Percentiles rank a stretch among this genome's conserved stretches.
Conservation (phyloP, 257 asterid species). For the Coffea eugenioides region DNA sequence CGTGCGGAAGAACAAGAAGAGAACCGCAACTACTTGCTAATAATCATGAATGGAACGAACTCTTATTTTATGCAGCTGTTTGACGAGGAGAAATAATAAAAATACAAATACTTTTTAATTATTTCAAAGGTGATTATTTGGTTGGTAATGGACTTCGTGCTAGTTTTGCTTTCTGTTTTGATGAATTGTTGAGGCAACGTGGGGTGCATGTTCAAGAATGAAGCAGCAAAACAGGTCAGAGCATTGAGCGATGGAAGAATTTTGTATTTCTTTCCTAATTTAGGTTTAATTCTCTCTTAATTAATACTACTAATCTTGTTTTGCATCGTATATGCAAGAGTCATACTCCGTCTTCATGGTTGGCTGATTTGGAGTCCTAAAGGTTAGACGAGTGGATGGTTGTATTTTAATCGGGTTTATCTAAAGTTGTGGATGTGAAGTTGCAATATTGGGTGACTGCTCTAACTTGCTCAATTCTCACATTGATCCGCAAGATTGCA, state of each 20-base stretch:
- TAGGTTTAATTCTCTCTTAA: background rate
- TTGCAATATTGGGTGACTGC: background rate
- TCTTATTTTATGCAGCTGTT: slow-evolving; percentile 1
- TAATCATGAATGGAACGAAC: background rate
- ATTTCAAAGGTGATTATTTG: slow-evolving; percentile 6
- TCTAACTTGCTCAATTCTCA: background rate
- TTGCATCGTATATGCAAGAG: too few relatives aligned
- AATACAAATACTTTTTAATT: background rate
- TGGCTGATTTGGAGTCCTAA: slow-evolving; percentile 10
- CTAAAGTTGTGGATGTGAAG: background rate
- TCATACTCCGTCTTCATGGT: background rate
- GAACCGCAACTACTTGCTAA: background rate
- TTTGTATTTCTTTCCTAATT: background rate
- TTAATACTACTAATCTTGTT: background rate
- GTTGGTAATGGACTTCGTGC: slow-evolving; percentile 6
- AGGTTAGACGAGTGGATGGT: slow-evolving; percentile 3
- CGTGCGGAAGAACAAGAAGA: background rate
- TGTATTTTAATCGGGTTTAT: background rate
- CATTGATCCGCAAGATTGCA: background rate
- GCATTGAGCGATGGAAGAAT: slow-evolving; percentile 3
- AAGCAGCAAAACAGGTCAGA: slow-evolving; percentile 16
- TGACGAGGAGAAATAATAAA: background rate
- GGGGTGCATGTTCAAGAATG: slow-evolving; percentile 37
- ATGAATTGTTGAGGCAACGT: slow-evolving; percentile 22
- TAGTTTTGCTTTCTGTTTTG: slow-evolving; percentile 9